Conservation (phyloP, 1,139 yeast species). For the Magnusiomyces sp. region DNA sequence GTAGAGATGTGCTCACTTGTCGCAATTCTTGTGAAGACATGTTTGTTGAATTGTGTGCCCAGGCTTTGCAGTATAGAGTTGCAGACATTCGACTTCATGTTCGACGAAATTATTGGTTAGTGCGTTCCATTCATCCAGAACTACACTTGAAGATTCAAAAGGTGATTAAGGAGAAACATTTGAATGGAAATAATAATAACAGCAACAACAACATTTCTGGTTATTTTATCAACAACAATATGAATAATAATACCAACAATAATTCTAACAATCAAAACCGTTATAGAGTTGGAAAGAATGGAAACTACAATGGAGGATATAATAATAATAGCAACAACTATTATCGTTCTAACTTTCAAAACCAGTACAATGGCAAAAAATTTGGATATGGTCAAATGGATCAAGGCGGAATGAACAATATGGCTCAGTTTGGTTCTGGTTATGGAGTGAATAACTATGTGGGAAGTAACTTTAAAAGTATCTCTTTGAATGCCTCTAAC, state of each 20-base stretch:
- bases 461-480: too few relatives aligned
- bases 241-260: background rate
- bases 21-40: background rate
- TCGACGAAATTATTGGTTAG: constrained; percentile 7
- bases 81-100: constrained; percentile 5
- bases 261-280: background rate
- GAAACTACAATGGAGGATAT: background rate
- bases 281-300: background rate
- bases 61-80: constrained; percentile 7
- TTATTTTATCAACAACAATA: background rate
- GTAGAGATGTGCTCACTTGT: too few relatives aligned
- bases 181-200: background rate
- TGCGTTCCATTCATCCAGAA: constrained; percentile 5
- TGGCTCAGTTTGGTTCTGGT: too few relatives aligned
- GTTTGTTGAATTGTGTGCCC: constrained; percentile 4
- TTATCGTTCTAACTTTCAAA: too few relatives aligned
- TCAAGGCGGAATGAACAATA: too few relatives aligned
- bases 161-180: background rate
- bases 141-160: constrained; percentile 5
- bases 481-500: too few relatives aligned
- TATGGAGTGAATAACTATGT: too few relatives aligned
- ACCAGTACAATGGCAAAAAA: too few relatives aligned
- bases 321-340: too few relatives aligned
- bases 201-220: background rate
- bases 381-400: too few relatives aligned